Evolutionary conservation across 805 yeast species (phyloP), one percentile per base, ranked within the genome.

Genomic region (Candida anglica): DNA sequence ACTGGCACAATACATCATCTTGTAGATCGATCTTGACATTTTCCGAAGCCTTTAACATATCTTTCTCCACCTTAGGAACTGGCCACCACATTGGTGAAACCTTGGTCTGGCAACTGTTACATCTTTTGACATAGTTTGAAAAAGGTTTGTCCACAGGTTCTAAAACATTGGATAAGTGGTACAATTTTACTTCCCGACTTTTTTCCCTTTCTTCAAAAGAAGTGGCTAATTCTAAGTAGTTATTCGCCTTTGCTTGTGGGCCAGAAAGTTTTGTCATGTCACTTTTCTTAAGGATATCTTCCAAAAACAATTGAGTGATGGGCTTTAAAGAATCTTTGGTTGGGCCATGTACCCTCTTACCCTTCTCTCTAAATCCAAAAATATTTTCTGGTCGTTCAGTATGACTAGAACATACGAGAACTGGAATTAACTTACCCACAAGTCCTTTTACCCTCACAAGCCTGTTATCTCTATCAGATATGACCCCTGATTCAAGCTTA

Each of bases 401-500:
- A 48, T 75, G 80, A 3, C 50, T 44, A 0, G 63, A 50, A 42
- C 83, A 77, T 2, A 60, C 39, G 11, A 75, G 43, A 3, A 59
- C 52, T 1, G 80, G 81, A 17, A 46, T 48, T 6, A 76, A 52
- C 24, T 45, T 63, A 1, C 81, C 81, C 14, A 41, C 32, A 1
- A 43, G 21, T 1, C 41, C 51, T 4, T 53, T 58, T 10, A 63
- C 43, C 24, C 45, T 54, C 7, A 53, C 44, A 4, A 27, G 33
- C 42, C 31, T 54, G 7, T 43, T 19, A 25, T 56, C 65, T 19
- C 47, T 46, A 1, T 34, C 41, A 7, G 32, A 45, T 2, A 33
- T 28, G 47, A 51, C 13, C 47, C 47, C 18, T 52, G 40, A 15
- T 46, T 37, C 50, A 4, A 77, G 42, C 29, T 60, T 63, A 45